Percentiles rank a stretch among this genome's conserved stretches.
Conservation (phyloP, 2,329 filamentous ascomycete species). For the Hypocreales sp. region DNA sequence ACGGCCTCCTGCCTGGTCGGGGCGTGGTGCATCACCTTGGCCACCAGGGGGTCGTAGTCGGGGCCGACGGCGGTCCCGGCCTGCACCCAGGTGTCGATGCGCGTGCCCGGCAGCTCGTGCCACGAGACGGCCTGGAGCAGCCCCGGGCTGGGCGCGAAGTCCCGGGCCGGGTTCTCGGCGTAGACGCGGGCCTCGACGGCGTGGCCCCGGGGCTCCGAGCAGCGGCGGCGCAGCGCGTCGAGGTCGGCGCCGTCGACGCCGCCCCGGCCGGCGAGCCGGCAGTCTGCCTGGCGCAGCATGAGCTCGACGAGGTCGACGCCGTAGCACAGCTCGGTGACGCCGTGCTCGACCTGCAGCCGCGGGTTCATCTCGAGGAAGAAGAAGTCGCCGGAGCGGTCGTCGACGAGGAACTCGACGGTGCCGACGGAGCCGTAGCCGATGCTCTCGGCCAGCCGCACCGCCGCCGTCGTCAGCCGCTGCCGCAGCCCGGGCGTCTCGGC, state of each 20-base stretch:
- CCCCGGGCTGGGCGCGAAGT: slow-evolving; percentile 43
- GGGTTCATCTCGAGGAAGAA: slow-evolving; percentile 42
- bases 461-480: slow-evolving; percentile 7
- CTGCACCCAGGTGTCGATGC: slow-evolving; percentile 48
- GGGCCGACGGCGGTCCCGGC: slow-evolving; percentile 39
- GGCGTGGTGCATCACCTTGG: slow-evolving; percentile 43
- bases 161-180: slow-evolving; percentile 34
- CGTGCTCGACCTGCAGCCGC: slow-evolving; percentile 62
- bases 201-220: slow-evolving; percentile 8
- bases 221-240: background rate
- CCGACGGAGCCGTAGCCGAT: slow-evolving; percentile 9
- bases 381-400: slow-evolving; percentile 43
- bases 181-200: slow-evolving; percentile 21
- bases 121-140: slow-evolving; percentile 40
- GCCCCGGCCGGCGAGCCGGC: background rate
- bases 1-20: slow-evolving; percentile 22
- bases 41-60: slow-evolving; percentile 41
- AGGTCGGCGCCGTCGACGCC: slow-evolving; percentile 3
- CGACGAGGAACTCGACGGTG: slow-evolving; percentile 41
- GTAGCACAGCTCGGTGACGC: slow-evolving; percentile 63
- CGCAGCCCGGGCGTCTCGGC: slow-evolving; percentile 16
- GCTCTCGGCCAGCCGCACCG: background rate
- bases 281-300: slow-evolving; percentile 19
- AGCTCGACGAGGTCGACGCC: slow-evolving; percentile 51
- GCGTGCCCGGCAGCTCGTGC: slow-evolving; percentile 27